These are phyloP conservation scores for Lentinus brumalis DNA, from an alignment of 768 basidiomycete genomes.

Conservation along the genomic window DNA sequence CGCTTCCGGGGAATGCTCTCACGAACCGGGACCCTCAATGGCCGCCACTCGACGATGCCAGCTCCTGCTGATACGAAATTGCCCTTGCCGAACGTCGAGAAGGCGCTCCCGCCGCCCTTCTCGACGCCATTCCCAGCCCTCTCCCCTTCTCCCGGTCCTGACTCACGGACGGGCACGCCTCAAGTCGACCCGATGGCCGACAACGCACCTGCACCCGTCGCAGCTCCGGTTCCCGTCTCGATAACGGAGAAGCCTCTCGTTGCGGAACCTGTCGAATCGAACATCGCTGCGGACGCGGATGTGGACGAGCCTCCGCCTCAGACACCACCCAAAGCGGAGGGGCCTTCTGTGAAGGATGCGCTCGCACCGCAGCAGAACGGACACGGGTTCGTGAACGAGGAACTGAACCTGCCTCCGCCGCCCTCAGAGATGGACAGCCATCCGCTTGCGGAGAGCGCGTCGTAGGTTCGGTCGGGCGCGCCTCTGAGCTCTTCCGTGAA, in stretches of 20 bases:
- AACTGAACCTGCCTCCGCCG: neutral
- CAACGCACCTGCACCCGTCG: constrained; percentile 5
- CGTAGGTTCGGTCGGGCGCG: neutral
- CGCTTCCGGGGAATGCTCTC: constrained; percentile 30
- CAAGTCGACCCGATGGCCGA: constrained; percentile 18
- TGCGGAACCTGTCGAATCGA: constrained; percentile 8
- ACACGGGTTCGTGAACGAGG: neutral
- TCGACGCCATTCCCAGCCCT: constrained; percentile 8
- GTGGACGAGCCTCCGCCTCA: constrained; percentile 8
- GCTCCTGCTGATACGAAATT: neutral
- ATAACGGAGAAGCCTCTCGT: constrained; percentile 15
- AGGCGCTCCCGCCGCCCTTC: constrained; percentile 25
- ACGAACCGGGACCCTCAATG: constrained; percentile 24
- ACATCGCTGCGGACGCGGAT: neutral
- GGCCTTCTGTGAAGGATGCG: neutral
- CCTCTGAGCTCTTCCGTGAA: no score
- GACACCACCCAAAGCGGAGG: constrained; percentile 10
- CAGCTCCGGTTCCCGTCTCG: neutral
- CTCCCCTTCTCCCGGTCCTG: constrained; percentile 17
- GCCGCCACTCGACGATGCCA: constrained; percentile 12
- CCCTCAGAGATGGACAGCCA: neutral
- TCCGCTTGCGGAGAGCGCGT: neutral
- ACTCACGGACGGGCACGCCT: constrained; percentile 1
- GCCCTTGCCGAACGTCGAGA: constrained; percentile 29
- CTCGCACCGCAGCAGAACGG: neutral